A percentile compares a stretch with the other conserved stretches of the same genome.
Conservation (phyloP, 1,284 basidiomycete genomes). For the Trametes hirsuta region DNA sequence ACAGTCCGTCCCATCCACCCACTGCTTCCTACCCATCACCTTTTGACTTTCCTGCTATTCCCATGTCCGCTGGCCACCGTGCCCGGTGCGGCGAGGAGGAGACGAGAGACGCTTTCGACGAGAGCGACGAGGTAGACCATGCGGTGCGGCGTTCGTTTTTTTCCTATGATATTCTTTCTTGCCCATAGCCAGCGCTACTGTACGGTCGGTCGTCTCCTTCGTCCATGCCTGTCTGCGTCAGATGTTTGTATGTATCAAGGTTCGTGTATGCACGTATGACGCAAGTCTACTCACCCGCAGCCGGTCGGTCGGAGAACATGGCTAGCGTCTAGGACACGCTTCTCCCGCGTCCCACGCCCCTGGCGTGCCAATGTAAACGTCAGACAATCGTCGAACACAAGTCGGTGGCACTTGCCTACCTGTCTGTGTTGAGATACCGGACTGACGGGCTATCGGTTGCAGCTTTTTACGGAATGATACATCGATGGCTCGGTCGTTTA, state of each 20-base stretch:
- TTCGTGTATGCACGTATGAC: conserved; percentile 24
- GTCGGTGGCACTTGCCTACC: not conserved
- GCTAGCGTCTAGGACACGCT: not conserved
- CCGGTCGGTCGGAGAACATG: not conserved
- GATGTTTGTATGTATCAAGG: conserved; percentile 27
- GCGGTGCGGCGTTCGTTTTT: conserved; percentile 30
- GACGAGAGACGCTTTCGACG: not conserved
- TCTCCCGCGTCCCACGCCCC: too few species aligned
- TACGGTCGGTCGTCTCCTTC: conserved; percentile 34
- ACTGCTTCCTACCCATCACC: conserved; percentile 13
- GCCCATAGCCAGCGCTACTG: conserved; percentile 25
- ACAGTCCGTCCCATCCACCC: conserved; percentile 42
- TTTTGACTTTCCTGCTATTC: conserved; percentile 23
- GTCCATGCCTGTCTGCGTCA: conserved; percentile 9
- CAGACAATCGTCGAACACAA: not conserved
- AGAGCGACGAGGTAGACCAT: conserved; percentile 10
- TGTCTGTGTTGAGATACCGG: not conserved
- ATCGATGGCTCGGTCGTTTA: too few species aligned
- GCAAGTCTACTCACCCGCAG: conserved; percentile 20
- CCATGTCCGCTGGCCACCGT: conserved; percentile 7
- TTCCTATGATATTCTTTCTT: conserved; percentile 16
- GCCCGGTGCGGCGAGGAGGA: not conserved
- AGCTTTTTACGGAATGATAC: too few species aligned
- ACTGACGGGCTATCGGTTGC: too few species aligned
- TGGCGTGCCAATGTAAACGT: too few species aligned